phyloP scores from a whole-genome alignment of 441 rosid genomes.

The Gossypium gossypioides region DNA sequence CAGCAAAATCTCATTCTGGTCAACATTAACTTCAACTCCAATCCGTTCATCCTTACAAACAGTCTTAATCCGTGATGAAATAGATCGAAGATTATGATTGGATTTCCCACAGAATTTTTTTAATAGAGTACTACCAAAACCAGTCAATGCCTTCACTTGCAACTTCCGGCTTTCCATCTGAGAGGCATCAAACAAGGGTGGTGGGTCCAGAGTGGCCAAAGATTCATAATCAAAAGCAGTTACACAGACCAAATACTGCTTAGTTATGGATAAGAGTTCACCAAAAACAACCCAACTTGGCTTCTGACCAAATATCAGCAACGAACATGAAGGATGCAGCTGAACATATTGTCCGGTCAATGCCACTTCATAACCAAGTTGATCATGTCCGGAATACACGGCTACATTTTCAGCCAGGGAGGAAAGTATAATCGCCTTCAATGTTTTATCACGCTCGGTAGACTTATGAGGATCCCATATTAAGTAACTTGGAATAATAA shows the following conservation, averaged over 20 bases:
- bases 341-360: conserved; percentile 58
- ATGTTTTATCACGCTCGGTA: conserved; percentile 30
- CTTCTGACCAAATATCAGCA: conserved; percentile 64
- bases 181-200: conserved; percentile 52
- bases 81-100: conserved; percentile 39
- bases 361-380: conserved; percentile 80
- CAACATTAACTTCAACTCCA: conserved; percentile 42
- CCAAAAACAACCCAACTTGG: conserved; percentile 86
- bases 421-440: conserved; percentile 60
- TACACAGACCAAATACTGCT: conserved; percentile 76
- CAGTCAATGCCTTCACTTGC: conserved; percentile 44
- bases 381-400: conserved; percentile 72
- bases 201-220: conserved; percentile 46
- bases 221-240: conserved; percentile 70
- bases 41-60: conserved; percentile 53
- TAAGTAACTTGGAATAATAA: conserved; percentile 53
- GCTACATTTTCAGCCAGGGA: conserved; percentile 79
- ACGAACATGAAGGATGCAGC: conserved; percentile 81
- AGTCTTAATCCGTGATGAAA: conserved; percentile 42
- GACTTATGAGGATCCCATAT: conserved; percentile 47
- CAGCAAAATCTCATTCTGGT: conserved; percentile 53
- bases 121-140: conserved; percentile 47
- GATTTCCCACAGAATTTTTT: conserved; percentile 71
- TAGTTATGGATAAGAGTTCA: conserved; percentile 51
- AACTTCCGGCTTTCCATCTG: conserved; percentile 44